Evolutionary conservation across 2,329 filamentous ascomycete genomes (phyloP), one percentile per base, ranked within the genome.

Genomic region (Chalara sp.): DNA sequence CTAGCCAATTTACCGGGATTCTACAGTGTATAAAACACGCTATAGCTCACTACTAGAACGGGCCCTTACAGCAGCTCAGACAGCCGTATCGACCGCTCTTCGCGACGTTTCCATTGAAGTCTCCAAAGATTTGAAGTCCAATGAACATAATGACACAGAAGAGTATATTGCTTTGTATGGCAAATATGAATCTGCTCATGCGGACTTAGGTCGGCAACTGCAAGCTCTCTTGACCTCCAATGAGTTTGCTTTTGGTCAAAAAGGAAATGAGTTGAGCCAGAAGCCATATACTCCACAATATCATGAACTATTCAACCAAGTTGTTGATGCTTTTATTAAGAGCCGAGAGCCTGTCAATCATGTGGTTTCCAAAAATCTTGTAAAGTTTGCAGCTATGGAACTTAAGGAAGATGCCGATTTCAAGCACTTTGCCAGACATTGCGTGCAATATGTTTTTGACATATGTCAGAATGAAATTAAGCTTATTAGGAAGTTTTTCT

Each of bases 11-110:
- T 95, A 96, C 65, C 87, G 88, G 56, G 92, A 97, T 67, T 85
- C 91, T 3, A 85, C 90, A 55, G 83, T 86, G 2, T 97, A 96
- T 66, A 80, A 91, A 42, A 89, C 92, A 6, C 82, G 90, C 53
- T 97, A 97, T 67, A 83, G 88, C 53, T 77, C 93, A 0, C 76
- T 96, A 10, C 78, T 97, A 11, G 81, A 80, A 31, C 83, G 83
- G 58, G 78, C 81, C 0, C 70, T 85, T 7, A 80, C 83, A 59
- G 68, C 84, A 10, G 71, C 84, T 5, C 80, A 62, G 30, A 51
- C 58, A 37, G 54, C 55, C 11, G 56, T 63, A 41, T 54, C 56
- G 1, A 56, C 50, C 32, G 52, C 56, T 50, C 47, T 64, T 7
- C 61, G 82, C 80, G 53, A 78, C 76, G 56, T 75, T 74, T n/a